These are phyloP conservation scores for Actinidia polygama DNA, from an alignment of 179 eudicot genomes.

Conservation along the genomic window DNA sequence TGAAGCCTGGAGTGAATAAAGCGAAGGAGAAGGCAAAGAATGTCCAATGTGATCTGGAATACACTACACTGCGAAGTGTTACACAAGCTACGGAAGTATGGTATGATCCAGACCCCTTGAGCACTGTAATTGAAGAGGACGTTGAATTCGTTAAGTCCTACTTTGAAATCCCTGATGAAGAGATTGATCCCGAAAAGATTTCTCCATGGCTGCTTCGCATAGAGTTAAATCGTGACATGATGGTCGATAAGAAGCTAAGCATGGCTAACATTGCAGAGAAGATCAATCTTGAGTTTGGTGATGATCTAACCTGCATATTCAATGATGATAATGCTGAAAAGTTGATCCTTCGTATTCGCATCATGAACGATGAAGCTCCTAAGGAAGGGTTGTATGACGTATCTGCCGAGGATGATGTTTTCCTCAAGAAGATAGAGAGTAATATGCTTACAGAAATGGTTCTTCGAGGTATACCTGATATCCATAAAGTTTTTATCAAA, in stretches of 20 bases:
- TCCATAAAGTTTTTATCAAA: constrained; percentile 94
- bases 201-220: constrained; percentile 99
- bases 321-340: constrained; percentile 97
- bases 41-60: constrained; percentile 94
- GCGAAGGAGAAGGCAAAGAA: constrained; percentile 90
- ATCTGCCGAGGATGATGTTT: constrained; percentile 97
- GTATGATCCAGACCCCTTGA: constrained; percentile 98
- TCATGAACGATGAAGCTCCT: constrained; percentile 90
- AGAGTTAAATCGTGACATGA: constrained; percentile 96
- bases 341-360: constrained; percentile 91
- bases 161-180: constrained; percentile 99
- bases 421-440: constrained; percentile 89
- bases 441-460: constrained; percentile 98
- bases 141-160: constrained; percentile 92
- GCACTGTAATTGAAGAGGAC: constrained; percentile 91
- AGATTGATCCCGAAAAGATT: constrained; percentile 87
- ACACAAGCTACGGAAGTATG: constrained; percentile 99
- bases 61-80: constrained; percentile 92
- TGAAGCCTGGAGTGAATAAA: constrained; percentile 74
- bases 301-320: constrained; percentile 88
- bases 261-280: constrained; percentile 99
- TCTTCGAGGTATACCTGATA: constrained; percentile 89
- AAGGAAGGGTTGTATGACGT: constrained; percentile 81
- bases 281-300: constrained; percentile 87
- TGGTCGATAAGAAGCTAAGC: constrained; percentile 96